Conservation (phyloP, 805 yeast species). For the Saccharomycopsis lassenensis region DNA sequence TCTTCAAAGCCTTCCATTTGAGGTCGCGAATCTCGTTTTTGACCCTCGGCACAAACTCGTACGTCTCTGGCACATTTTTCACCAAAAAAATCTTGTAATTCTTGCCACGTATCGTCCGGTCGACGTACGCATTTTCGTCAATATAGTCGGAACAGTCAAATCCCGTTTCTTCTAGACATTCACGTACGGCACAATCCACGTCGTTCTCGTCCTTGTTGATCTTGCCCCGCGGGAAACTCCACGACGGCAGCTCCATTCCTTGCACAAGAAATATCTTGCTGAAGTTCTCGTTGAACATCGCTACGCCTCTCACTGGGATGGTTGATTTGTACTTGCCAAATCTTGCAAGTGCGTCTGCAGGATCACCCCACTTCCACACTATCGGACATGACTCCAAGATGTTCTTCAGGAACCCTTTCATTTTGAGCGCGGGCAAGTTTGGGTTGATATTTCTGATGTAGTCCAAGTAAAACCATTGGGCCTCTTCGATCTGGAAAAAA, state of each 20-base stretch:
- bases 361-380: constrained; percentile 77
- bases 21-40: constrained; percentile 81
- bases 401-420: constrained; percentile 62
- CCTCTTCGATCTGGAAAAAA: constrained; percentile 92
- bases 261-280: constrained; percentile 69
- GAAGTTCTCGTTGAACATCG: constrained; percentile 61
- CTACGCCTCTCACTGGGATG: constrained; percentile 96
- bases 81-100: constrained; percentile 76
- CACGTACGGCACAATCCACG: constrained; percentile 81
- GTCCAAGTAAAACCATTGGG: constrained; percentile 95
- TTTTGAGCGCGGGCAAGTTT: constrained; percentile 60
- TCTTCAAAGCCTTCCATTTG: constrained; percentile 61
- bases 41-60: constrained; percentile 67
- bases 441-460: constrained; percentile 66
- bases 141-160: constrained; percentile 65
- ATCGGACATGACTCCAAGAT: constrained; percentile 62
- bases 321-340: constrained; percentile 79
- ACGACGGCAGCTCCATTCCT: constrained; percentile 70
- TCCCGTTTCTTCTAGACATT: constrained; percentile 88
- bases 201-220: constrained; percentile 90
- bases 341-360: constrained; percentile 59
- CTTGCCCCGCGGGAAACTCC: constrained; percentile 98
- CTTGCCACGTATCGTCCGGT: constrained; percentile 72
- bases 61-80: constrained; percentile 66
- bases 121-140: constrained; percentile 62